Percentiles rank a stretch among this genome's conserved stretches.
These are phyloP conservation scores for Ganoderma resinaceum DNA, from an alignment of 1,284 basidiomycete species.

Conservation along the genomic window DNA sequence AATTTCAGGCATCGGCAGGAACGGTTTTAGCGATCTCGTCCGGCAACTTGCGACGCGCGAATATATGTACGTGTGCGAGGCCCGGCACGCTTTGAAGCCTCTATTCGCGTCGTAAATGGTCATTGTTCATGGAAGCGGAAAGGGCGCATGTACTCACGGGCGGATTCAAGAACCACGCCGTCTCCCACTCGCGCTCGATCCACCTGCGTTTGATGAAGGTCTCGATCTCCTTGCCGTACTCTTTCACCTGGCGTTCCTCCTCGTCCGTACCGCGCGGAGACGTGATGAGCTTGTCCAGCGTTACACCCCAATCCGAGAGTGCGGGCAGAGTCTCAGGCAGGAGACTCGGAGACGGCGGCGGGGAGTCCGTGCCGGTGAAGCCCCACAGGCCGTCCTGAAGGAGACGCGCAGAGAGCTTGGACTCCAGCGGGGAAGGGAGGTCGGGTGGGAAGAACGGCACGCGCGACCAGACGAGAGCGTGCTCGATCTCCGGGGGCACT, in stretches of 20 bases:
- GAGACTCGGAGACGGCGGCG: constrained; percentile 69
- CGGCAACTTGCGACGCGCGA: constrained; percentile 61
- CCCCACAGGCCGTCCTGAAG: constrained; percentile 80
- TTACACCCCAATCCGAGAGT: constrained; percentile 73
- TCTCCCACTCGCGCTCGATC: constrained; percentile 77
- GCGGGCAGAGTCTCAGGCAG: constrained; percentile 64
- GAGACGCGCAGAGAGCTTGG: constrained; percentile 56
- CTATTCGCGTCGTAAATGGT: constrained; percentile 42
- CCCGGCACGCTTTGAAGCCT: constrained; percentile 81
- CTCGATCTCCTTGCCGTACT: constrained; percentile 63
- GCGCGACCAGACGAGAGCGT: constrained; percentile 78
- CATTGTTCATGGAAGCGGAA: not conserved
- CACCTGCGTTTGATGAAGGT: constrained; percentile 69
- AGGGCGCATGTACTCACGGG: constrained; percentile 55
- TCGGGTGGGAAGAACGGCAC: constrained; percentile 68
- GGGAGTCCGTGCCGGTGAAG: constrained; percentile 66
- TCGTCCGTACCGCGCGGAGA: constrained; percentile 55
- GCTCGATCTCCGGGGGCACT: constrained; percentile 79
- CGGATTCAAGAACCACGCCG: constrained; percentile 87
- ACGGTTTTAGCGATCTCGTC: constrained; percentile 35
- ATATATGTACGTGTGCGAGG: constrained; percentile 82
- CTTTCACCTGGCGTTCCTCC: constrained; percentile 58
- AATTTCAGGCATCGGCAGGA: not conserved
- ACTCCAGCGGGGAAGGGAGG: constrained; percentile 49
- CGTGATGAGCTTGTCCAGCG: constrained; percentile 61